Base-by-base conservation (phyloP, 2,329 filamentous ascomycete species). In the Grosmannia clavigera region DNA sequence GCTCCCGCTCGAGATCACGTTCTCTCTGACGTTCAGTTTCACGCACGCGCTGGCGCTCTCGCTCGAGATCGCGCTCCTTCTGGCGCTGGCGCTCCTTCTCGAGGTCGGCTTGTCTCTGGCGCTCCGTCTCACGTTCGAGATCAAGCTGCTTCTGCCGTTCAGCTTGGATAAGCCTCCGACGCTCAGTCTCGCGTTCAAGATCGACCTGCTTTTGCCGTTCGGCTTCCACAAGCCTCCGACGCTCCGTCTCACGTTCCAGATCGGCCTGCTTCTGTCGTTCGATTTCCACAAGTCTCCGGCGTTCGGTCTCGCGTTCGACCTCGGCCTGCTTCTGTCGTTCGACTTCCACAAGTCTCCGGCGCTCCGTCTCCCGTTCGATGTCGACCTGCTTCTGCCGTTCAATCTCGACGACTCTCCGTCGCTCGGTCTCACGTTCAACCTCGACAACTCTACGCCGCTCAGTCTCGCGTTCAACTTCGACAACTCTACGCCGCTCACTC, bases 401-500 rank as follows among this genome's bases (percentile, higher is more conserved):
- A 3, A n/a, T n/a, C 11, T 60, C 52, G 6, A 35, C 58, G 48
- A 43, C 58, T 52, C 14, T 55, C 33, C 11, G 33, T 11, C 33
- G 11, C 33, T 38, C 35, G 12, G 12, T 38, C 35, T 38, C 12
- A 3, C 12, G 35, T 14, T 3, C 35, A 38, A 10, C 10, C 35
- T 38, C 35, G 35, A 38, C 10, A 38, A 11, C 35, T n/a, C 53
- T 55, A 19, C 53, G 9, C 16, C 53, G 38, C 27, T 22, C 54
- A 5, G 5, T 56, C 48, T 16, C 48, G 31, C n/a, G 31, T 2
- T 55, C 35, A 14, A 4, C 16, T 14, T 40, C 35, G 16, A 3
- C 11, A 22, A 25, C 25, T 52, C 50, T 27, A 22, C 22, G 5
- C 1, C 27, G 31, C 50, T 68, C 67, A 14, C 62, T 62, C 31